These are phyloP conservation scores for Backusella mclennaniae DNA, from an alignment of 192 early-diverging fungal genomes.

Conservation along the genomic window DNA sequence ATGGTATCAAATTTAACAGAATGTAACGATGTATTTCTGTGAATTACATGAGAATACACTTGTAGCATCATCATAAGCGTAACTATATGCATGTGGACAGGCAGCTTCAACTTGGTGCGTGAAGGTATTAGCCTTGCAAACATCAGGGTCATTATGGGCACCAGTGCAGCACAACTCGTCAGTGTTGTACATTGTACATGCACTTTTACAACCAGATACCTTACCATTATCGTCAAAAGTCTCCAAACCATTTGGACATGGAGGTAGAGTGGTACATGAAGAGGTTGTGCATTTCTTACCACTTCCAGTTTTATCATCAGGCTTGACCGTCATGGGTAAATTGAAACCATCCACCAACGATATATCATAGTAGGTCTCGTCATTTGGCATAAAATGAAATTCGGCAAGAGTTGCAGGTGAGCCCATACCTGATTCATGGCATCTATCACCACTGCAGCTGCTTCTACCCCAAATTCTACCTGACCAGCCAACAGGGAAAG, in stretches of 20 bases:
- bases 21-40: conserved; percentile 25
- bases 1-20: conserved; percentile 23
- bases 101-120: conserved; percentile 13
- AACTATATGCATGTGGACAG: conserved; percentile 29
- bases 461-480: conserved; percentile 34
- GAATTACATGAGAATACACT: conserved; percentile 21
- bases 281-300: conserved; percentile 16
- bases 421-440: conserved; percentile 24
- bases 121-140: conserved; percentile 20
- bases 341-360: conserved; percentile 36
- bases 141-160: conserved; percentile 4
- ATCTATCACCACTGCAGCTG: conserved; percentile 16
- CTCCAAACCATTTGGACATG: conserved; percentile 24
- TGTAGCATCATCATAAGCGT: conserved; percentile 37
- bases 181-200: conserved; percentile 19
- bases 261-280: conserved; percentile 6
- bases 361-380: conserved; percentile 31
- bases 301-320: neutral
- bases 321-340: conserved; percentile 24
- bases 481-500: conserved; percentile 12
- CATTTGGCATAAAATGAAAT: conserved; percentile 18
- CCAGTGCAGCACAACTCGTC: conserved; percentile 29
- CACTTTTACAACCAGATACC: conserved; percentile 23
- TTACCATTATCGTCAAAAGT: conserved; percentile 20
- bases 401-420: conserved; percentile 32